phyloP scores from a whole-genome alignment of 352 stramenopile genomes.

The Globisporangium camurandrum region DNA sequence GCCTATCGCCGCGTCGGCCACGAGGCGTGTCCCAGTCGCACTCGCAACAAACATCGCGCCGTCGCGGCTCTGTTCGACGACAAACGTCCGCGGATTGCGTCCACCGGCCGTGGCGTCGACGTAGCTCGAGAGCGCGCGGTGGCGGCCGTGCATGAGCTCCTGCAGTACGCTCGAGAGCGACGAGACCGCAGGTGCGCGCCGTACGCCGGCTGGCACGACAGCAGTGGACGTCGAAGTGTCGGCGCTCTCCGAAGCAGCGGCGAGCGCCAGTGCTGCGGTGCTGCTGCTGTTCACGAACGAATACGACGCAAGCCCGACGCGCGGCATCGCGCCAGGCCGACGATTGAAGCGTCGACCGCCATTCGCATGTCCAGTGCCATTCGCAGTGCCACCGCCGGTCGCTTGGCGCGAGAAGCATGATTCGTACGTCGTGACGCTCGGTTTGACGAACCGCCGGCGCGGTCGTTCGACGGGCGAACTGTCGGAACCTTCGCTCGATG shows the following conservation, averaged over 20 bases:
- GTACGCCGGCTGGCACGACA: constrained; percentile 1
- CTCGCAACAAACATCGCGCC: constrained; percentile 35
- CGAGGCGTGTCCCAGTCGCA: constrained; percentile 27
- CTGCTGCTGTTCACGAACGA: constrained; percentile 13
- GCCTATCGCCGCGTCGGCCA: constrained; percentile 37
- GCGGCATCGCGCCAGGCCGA: constrained; percentile 1
- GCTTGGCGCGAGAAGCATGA: constrained; percentile 32
- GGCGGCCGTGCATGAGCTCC: constrained; percentile 37
- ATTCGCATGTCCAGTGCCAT: neutral
- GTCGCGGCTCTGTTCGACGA: constrained; percentile 25
- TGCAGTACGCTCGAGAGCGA: constrained; percentile 43
- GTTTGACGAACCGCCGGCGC: constrained; percentile 43
- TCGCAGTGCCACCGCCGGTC: neutral
- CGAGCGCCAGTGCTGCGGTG: constrained; percentile 2
- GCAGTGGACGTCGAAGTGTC: neutral
- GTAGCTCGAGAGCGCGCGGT: constrained; percentile 29
- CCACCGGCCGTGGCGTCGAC: constrained; percentile 30
- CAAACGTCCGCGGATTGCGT: constrained; percentile 23
- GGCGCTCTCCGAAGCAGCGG: neutral
- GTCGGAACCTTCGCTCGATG: constrained; percentile 1
- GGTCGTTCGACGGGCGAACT: constrained; percentile 7
- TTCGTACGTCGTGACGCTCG: constrained; percentile 36
- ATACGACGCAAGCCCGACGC: constrained; percentile 10
- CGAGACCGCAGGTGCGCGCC: constrained; percentile 19
- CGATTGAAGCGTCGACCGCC: constrained; percentile 5